Percentiles rank a stretch among this genome's conserved stretches.
These are phyloP conservation scores for Yamadazyma ubonensis DNA, from an alignment of 805 yeast genomes.

Conservation along the genomic window DNA sequence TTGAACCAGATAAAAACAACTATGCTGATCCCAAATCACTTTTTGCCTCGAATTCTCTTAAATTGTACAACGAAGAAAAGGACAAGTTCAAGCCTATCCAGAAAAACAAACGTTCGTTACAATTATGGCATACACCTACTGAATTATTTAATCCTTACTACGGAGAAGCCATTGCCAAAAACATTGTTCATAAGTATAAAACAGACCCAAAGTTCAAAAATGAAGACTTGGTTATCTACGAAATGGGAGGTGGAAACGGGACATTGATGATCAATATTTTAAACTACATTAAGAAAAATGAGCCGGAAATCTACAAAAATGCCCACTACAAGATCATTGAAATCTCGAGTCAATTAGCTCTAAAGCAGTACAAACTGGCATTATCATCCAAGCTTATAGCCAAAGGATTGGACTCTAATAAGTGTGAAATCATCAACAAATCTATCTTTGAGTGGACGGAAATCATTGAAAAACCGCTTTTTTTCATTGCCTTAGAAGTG, in stretches of 20 bases:
- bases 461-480: slow-evolving; percentile 62
- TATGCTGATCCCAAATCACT: slow-evolving; percentile 22
- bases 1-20: slow-evolving; percentile 13
- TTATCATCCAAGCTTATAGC: slow-evolving; percentile 30
- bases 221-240: slow-evolving; percentile 72
- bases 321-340: slow-evolving; percentile 73
- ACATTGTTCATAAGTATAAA: slow-evolving; percentile 63
- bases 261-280: slow-evolving; percentile 76
- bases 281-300: slow-evolving; percentile 56
- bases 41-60: slow-evolving; percentile 26
- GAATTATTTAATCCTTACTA: slow-evolving; percentile 82
- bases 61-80: slow-evolving; percentile 19
- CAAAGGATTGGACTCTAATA: slow-evolving; percentile 50
- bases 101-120: slow-evolving; percentile 44
- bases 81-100: slow-evolving; percentile 22
- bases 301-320: slow-evolving; percentile 71
- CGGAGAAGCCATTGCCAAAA: slow-evolving; percentile 83
- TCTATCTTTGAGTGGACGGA: slow-evolving; percentile 76
- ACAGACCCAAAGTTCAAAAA: slow-evolving; percentile 63
- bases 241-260: slow-evolving; percentile 90
- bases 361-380: slow-evolving; percentile 48
- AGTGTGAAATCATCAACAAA: slow-evolving; percentile 65
- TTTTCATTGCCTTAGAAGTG: slow-evolving; percentile 76
- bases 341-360: slow-evolving; percentile 61
- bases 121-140: slow-evolving; percentile 88